A percentile compares a stretch with the other conserved stretches of the same genome.
Evolutionary conservation across 176 grass and related monocot species (phyloP).

Genomic region (Oryza meyeriana): DNA sequence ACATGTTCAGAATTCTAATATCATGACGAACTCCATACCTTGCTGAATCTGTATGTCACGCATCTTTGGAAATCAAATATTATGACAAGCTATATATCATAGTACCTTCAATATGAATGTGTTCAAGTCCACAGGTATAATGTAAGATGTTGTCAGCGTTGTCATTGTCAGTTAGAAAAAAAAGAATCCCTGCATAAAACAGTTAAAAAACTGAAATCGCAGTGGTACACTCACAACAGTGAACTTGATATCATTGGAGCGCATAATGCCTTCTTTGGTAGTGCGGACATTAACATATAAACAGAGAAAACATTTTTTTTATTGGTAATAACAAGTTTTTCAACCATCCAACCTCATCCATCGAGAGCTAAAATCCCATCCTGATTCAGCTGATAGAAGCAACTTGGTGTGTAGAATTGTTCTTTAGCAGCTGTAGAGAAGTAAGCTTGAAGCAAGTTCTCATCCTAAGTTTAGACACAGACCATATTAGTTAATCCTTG

Average conservation of each 20-base stretch:
- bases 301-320: not conserved
- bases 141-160: conserved; percentile 61
- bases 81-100: conserved; percentile 10
- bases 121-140: conserved; percentile 92
- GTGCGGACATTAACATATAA: not conserved
- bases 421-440: conserved; percentile 49
- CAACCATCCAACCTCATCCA: conserved; percentile 83
- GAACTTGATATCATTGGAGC: not conserved
- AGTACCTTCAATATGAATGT: conserved; percentile 91
- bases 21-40: not conserved
- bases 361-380: conserved; percentile 99
- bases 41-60: not conserved
- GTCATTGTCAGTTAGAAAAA: conserved; percentile 78
- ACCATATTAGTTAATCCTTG: conserved; percentile 2
- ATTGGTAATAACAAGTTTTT: not conserved
- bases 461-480: conserved; percentile 53
- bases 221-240: not conserved
- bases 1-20: not conserved
- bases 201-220: conserved; percentile 12
- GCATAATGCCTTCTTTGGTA: not conserved
- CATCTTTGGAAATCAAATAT: not conserved
- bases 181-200: conserved; percentile 59
- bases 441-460: conserved; percentile 58
- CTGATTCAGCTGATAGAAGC: conserved; percentile 90
- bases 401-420: conserved; percentile 67